Base-by-base conservation (phyloP, 192 early-diverging fungal species). In the Podila epicladia region DNA sequence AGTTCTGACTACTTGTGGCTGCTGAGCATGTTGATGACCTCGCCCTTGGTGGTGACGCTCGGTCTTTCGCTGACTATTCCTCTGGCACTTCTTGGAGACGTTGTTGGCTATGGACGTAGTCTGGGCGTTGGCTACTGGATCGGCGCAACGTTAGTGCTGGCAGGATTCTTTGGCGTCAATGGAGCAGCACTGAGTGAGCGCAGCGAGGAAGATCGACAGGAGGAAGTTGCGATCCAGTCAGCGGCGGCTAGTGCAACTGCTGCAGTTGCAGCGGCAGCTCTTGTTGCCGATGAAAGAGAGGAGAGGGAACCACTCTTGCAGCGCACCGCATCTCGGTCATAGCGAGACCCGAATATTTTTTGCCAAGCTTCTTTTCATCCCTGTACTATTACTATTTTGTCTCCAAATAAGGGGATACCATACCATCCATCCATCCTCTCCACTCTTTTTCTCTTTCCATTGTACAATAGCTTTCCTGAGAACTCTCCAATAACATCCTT, bases 1-100 rank as follows among this genome's bases (percentile, higher is more conserved):
- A 88, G 87, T 32, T 90, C 94, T 4, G 94, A 94, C 76, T 94
- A 92, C 71, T 72, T 94, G n/a, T 94, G 93, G 94, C 75, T 95
- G 31, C 78, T 90, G 37, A 84, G 93, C 2, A 89, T 94, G 88
- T 77, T 95, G 9, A 89, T 95, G 89, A 94, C 93, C 0, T 92
- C 92, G 22, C 93, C 94, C 12, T 75, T 95, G 68, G 89, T 93
- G 11, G 93, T 94, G 4, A 95, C 94, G 3, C 78, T 95, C 33
- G 94, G 94, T 17, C 74, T 94, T 2, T 88, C 92, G 41, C 74
- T 95, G 67, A 94, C 94, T 3, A 87, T 90, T 70, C 78, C 80
- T 33, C 48, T 82, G 41, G 70, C 82, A 1, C 55, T 83, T 20
- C 31, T 80, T 12, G 94, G 93, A 48, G 94, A 95, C 73, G 71